Base-by-base conservation (phyloP, 257 asterid genomes). In the Verbena officinalis region DNA sequence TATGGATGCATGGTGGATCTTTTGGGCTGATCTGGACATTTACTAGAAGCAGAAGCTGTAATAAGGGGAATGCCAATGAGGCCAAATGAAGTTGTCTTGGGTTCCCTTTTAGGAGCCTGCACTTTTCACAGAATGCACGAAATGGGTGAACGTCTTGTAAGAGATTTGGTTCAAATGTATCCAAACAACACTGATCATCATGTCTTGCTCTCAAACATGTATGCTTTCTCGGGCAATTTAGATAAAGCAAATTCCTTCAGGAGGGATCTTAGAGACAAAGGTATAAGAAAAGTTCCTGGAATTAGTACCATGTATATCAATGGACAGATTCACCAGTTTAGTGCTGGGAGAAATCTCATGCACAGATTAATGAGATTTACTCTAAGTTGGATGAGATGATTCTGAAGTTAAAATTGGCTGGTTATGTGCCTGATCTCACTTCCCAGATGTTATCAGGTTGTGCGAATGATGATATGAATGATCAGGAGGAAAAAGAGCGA, bases 1-100 rank as follows among this genome's bases (percentile, higher is more conserved):
- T 88, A 86, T 17, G 91, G 91, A 1, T 86, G 91, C 45, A 48
- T 84, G 78, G 95, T 91, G 67, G 97, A 88, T 76, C 95, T 91
- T 22, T 63, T 88, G 65, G 91, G 86, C 8, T 81, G 95, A 30
- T 78, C 96, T 0, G 96, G 95, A 16, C 73, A 70, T 73, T 24
- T 90, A 68, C 83, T 80, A 62, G 95, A 87, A 81, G 96, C 96
- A 34, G 90, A 84, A 74, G 75, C 77, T 40, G 64, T 91, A 14
- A 78, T 88, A 17, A 48, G 80, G 51, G 54, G 55, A 23, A 88
- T 91, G 97, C 84, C 85, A 3, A 86, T 86, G 84, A 78, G 61
- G 21, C 97, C 97, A 40, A 91, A 91, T 33, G 95, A 88, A 78
- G 85, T 86, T 16, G 89, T 91, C 33, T 72, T 88, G 74, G 97